Evolutionary conservation across 2,329 filamentous ascomycete genomes (phyloP).

Genomic region (Aureobasidium namibiae): DNA sequence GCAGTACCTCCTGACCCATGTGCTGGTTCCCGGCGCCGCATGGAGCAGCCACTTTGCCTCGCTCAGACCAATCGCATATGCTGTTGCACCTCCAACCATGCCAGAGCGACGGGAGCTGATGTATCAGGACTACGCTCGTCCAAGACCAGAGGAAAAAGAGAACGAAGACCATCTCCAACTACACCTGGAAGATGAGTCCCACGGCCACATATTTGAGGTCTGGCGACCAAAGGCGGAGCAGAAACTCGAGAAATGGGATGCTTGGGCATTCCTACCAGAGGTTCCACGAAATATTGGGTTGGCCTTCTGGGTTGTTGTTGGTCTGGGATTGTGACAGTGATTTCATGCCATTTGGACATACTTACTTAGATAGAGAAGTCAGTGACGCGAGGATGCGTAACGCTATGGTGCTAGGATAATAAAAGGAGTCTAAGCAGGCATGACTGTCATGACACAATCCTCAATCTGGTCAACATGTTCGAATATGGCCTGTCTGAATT

Average conservation of each 20-base stretch:
- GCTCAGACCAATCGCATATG: slow-evolving; percentile 47
- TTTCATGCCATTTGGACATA: background rate
- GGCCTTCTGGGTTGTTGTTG: background rate
- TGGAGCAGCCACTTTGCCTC: slow-evolving; percentile 25
- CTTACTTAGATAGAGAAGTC: background rate
- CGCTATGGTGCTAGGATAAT: background rate
- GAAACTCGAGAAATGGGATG: slow-evolving; percentile 7
- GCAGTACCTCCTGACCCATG: slow-evolving; percentile 26
- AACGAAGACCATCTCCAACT: background rate
- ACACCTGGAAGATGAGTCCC: background rate
- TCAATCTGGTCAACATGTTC: too few species aligned
- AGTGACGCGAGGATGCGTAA: background rate
- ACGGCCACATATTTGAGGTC: background rate
- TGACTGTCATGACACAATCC: too few species aligned
- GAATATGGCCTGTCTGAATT: too few species aligned
- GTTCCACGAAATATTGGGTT: background rate
- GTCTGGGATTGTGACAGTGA: background rate
- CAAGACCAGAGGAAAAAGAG: slow-evolving; percentile 18
- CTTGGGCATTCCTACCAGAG: slow-evolving; percentile 5
- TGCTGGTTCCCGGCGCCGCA: slow-evolving; percentile 56
- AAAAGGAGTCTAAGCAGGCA: too few species aligned
- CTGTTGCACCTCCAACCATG: slow-evolving; percentile 51
- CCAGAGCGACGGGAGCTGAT: slow-evolving; percentile 51
- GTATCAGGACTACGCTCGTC: slow-evolving; percentile 46
- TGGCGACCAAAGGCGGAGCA: slow-evolving; percentile 6